phyloP scores from a whole-genome alignment of 2,329 filamentous ascomycete species.

The Cercospora canescens region DNA sequence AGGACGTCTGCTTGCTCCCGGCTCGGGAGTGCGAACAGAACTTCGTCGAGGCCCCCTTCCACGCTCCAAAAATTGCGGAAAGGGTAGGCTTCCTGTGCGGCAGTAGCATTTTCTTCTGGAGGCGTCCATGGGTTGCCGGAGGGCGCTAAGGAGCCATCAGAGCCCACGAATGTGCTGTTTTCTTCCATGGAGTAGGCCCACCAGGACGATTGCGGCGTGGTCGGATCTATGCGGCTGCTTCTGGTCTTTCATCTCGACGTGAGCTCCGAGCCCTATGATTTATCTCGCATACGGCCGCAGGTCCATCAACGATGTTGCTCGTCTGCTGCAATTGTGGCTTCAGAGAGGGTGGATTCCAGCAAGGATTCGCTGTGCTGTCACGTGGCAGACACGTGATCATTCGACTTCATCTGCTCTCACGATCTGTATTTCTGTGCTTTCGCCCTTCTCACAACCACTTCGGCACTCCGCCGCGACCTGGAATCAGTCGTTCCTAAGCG shows the following conservation, averaged over 20 bases:
- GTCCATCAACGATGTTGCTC: neutral
- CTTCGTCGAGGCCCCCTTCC: constrained; percentile 7
- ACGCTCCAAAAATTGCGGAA: constrained; percentile 14
- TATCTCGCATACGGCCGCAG: neutral
- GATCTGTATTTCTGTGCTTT: neutral
- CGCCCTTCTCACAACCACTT: neutral
- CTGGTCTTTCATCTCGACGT: neutral
- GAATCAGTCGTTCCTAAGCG: neutral
- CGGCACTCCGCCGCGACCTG: no score
- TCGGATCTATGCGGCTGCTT: neutral
- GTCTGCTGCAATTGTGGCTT: neutral
- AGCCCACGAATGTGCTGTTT: neutral
- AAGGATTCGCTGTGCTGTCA: no score
- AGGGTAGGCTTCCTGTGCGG: neutral
- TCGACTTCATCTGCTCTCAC: neutral
- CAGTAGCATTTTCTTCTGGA: neutral
- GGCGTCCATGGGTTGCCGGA: neutral
- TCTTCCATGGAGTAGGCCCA: neutral
- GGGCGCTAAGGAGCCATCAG: neutral
- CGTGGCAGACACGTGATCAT: neutral
- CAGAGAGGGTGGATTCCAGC: no score
- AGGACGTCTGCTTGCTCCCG: constrained; percentile 10
- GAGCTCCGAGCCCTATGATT: neutral
- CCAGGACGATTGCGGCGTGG: neutral
- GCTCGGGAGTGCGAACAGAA: constrained; percentile 10